Percentiles rank a stretch among this genome's conserved stretches.
These are phyloP conservation scores for Coemansia pectinata DNA, from an alignment of 192 early-diverging fungal species.

Conservation along the genomic window DNA sequence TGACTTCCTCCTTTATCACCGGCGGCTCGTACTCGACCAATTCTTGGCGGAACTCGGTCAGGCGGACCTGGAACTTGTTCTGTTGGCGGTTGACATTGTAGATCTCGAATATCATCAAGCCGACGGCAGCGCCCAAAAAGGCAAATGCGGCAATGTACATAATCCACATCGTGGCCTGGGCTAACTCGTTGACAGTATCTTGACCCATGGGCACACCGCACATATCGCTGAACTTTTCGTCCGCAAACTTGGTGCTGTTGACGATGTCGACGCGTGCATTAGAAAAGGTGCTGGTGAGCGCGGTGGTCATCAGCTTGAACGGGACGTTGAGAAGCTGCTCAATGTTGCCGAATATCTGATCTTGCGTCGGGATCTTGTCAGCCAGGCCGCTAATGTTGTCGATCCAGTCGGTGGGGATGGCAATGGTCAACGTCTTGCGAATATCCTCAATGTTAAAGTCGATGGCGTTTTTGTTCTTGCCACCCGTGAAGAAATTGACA, in stretches of 20 bases:
- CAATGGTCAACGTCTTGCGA: slow-evolving; percentile 24
- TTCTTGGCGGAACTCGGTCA: slow-evolving; percentile 24
- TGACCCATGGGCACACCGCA: slow-evolving; percentile 34
- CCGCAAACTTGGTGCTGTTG: slow-evolving; percentile 16
- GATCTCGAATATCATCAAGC: slow-evolving; percentile 9
- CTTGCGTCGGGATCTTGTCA: slow-evolving; percentile 41
- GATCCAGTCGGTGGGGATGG: slow-evolving; percentile 42
- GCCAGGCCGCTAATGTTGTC: slow-evolving; percentile 25
- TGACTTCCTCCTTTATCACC: slow-evolving; percentile 7
- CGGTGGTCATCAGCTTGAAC: slow-evolving; percentile 29
- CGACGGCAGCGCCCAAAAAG: slow-evolving; percentile 20
- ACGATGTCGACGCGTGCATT: slow-evolving; percentile 14
- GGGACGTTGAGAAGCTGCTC: slow-evolving; percentile 38
- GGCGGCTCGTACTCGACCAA: slow-evolving; percentile 26
- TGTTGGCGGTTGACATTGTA: slow-evolving; percentile 6
- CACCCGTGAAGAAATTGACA: slow-evolving; percentile 25
- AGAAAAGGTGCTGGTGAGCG: slow-evolving; percentile 15
- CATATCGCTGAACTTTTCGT: slow-evolving; percentile 19
- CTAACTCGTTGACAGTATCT: slow-evolving; percentile 25
- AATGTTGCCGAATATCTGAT: slow-evolving; percentile 48
- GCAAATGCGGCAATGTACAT: slow-evolving; percentile 25
- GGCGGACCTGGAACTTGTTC: slow-evolving; percentile 14
- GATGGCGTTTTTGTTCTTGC: neutral
- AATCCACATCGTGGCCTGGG: slow-evolving; percentile 14
- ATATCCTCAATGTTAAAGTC: slow-evolving; percentile 32